phyloP scores from a whole-genome alignment of 1,284 basidiomycete genomes.

The Anthracocystis walkeri region DNA sequence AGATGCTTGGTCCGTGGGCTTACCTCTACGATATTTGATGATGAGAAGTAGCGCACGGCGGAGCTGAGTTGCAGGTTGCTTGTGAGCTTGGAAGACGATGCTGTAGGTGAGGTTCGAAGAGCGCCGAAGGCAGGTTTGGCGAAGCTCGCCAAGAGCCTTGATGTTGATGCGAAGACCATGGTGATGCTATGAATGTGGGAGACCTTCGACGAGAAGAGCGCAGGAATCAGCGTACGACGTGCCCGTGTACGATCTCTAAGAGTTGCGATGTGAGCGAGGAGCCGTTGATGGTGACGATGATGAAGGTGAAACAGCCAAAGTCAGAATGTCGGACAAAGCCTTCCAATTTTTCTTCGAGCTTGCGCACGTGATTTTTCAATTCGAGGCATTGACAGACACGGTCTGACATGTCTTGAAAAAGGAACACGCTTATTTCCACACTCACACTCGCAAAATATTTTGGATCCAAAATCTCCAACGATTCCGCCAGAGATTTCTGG shows the following conservation, averaged over 20 bases:
- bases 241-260: too few relatives aligned
- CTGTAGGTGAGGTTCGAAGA: constrained; percentile 15
- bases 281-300: constrained; percentile 1
- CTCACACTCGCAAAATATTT: too few relatives aligned
- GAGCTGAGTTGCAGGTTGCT: not conserved
- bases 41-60: constrained; percentile 20
- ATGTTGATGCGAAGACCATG: constrained; percentile 31
- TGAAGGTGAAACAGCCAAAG: not conserved
- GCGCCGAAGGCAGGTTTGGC: constrained; percentile 19
- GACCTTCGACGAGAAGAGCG: not conserved
- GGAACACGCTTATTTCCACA: too few relatives aligned
- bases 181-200: not conserved
- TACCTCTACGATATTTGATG: constrained; percentile 10
- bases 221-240: too few relatives aligned
- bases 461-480: too few relatives aligned
- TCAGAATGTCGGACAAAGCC: constrained; percentile 13
- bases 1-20: constrained; percentile 46
- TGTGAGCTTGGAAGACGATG: not conserved
- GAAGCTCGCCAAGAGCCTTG: constrained; percentile 27
- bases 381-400: not conserved
- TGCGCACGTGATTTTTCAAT: constrained; percentile 27
- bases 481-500: too few relatives aligned
- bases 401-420: constrained; percentile 13
- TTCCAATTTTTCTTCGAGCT: constrained; percentile 37
- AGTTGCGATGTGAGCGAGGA: not conserved